Conservation (phyloP, 441 rosid species). For the Geranium incanum region DNA sequence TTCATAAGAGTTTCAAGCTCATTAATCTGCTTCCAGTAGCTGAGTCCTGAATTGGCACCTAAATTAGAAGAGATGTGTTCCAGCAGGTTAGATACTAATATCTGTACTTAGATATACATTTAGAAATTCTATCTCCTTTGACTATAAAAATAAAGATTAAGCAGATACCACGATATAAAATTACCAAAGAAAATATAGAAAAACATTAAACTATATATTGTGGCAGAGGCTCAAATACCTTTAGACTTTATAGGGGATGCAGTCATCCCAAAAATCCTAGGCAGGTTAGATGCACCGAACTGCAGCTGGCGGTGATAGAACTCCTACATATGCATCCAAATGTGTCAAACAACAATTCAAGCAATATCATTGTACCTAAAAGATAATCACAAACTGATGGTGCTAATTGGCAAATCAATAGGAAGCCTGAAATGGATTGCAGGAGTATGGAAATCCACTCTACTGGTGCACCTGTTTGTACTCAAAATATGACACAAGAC, state of each 20-base stretch:
- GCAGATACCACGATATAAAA: background rate
- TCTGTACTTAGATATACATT: background rate
- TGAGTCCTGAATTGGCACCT: conserved; percentile 38
- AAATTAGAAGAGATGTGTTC: conserved; percentile 15
- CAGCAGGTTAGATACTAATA: background rate
- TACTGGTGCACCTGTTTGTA: too few relatives aligned
- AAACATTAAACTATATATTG: background rate
- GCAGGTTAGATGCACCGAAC: conserved; percentile 37
- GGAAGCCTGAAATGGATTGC: background rate
- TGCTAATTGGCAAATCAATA: background rate
- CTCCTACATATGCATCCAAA: conserved; percentile 45
- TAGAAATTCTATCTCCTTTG: too few relatives aligned
- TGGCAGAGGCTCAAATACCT: conserved; percentile 33
- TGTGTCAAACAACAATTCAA: background rate
- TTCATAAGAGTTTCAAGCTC: conserved; percentile 68
- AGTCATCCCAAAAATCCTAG: conserved; percentile 89
- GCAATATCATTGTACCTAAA: background rate
- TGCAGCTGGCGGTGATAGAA: conserved; percentile 53
- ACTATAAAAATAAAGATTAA: too few relatives aligned
- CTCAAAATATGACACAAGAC: too few relatives aligned
- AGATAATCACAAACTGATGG: background rate
- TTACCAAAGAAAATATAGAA: background rate
- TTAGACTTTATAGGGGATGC: conserved; percentile 84
- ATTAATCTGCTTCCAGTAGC: conserved; percentile 47
- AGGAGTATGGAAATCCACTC: background rate